Evolutionary conservation across 495 filamentous ascomycete genomes (phyloP).

Genomic region (Terfezia boudieri): DNA sequence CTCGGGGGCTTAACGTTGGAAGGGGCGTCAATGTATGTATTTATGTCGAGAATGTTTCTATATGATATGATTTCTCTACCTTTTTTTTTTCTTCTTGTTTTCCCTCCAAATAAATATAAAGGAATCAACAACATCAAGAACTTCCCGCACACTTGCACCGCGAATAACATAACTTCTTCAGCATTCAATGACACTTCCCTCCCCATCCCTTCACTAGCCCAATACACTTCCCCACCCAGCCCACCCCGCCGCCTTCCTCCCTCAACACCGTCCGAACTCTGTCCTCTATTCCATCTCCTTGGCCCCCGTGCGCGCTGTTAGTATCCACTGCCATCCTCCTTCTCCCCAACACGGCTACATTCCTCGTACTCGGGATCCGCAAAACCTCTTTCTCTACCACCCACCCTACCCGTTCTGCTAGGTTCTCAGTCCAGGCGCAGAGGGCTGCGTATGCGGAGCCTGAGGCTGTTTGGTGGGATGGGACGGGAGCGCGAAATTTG

Average conservation of each 20-base stretch:
- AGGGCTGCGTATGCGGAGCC: slow-evolving; percentile 49
- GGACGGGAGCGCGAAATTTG: slow-evolving; percentile 41
- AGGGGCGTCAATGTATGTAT: too few species aligned
- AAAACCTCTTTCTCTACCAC: slow-evolving; percentile 56
- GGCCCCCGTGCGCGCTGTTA: too few species aligned
- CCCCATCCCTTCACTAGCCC: slow-evolving; percentile 21
- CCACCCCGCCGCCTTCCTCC: slow-evolving; percentile 30
- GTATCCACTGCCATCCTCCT: neutral
- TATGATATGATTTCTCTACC: too few species aligned
- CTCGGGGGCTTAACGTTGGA: too few species aligned
- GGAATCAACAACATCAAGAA: too few species aligned
- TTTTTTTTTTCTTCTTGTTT: too few species aligned
- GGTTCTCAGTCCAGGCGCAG: slow-evolving; percentile 40
- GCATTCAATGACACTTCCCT: slow-evolving; percentile 23
- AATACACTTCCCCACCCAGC: slow-evolving; percentile 32
- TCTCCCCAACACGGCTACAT: slow-evolving; percentile 50
- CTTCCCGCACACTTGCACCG: too few species aligned
- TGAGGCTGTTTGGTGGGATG: slow-evolving; percentile 1
- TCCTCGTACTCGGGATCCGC: slow-evolving; percentile 74
- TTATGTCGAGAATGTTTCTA: too few species aligned
- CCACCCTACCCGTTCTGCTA: slow-evolving; percentile 52
- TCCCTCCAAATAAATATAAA: too few species aligned
- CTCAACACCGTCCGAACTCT: slow-evolving; percentile 19
- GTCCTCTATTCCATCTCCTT: slow-evolving; percentile 12
- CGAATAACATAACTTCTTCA: too few species aligned